A percentile compares a stretch with the other conserved stretches of the same genome.
These are phyloP conservation scores for Botrytis tulipae DNA, from an alignment of 2,329 filamentous ascomycete species.

Conservation along the genomic window DNA sequence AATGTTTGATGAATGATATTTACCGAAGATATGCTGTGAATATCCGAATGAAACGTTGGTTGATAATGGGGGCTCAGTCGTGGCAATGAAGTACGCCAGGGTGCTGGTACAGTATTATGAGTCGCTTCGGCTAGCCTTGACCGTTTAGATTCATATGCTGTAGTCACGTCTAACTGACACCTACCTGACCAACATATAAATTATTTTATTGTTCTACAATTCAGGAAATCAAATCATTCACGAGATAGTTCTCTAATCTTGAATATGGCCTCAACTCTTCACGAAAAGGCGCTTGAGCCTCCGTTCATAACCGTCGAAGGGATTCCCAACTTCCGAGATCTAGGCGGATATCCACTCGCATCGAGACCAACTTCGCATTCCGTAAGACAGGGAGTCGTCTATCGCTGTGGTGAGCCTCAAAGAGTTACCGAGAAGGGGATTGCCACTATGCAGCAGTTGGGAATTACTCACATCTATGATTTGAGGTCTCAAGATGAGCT, in stretches of 20 bases:
- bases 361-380: conserved; percentile 38
- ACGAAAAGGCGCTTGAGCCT: conserved; percentile 37
- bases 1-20: not conserved
- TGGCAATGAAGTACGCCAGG: not conserved
- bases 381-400: conserved; percentile 56
- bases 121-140: not conserved
- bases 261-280: conserved; percentile 23
- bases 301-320: conserved; percentile 55
- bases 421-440: conserved; percentile 54
- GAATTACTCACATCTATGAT: conserved; percentile 67
- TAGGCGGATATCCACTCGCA: conserved; percentile 56
- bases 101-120: not conserved
- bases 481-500: conserved; percentile 63
- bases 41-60: not conserved
- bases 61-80: not conserved
- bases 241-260: not conserved
- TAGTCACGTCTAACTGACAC: not conserved
- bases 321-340: conserved; percentile 66
- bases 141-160: not conserved
- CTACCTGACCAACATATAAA: conserved; percentile 2
- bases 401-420: conserved; percentile 67
- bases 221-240: not conserved
- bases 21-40: not conserved
- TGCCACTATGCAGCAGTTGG: conserved; percentile 50
- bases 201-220: not conserved